Evolutionary conservation across 2,329 filamentous ascomycete genomes (phyloP).

Genomic region (Colletotrichum sp.): DNA sequence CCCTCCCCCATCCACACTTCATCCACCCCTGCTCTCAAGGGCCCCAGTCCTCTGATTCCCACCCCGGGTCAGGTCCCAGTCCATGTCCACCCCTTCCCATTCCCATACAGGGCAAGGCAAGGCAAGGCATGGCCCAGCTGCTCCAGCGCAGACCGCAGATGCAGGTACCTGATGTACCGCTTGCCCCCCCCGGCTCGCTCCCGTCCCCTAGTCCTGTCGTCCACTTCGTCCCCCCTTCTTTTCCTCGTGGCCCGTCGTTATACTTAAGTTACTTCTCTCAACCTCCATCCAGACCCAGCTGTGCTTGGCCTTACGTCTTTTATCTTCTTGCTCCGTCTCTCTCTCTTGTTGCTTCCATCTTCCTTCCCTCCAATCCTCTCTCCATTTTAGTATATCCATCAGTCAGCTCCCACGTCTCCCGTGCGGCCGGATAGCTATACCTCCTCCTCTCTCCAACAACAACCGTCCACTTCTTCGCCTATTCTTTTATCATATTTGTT

Average conservation of each 20-base stretch:
- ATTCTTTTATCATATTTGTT: conserved; percentile 17
- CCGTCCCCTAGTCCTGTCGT: conserved; percentile 1
- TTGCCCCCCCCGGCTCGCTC: background rate
- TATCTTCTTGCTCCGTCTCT: conserved; percentile 19
- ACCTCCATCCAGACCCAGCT: conserved; percentile 7
- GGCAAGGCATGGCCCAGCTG: background rate
- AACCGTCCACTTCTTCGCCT: conserved; percentile 12
- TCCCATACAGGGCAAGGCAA: background rate
- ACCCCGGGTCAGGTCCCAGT: background rate
- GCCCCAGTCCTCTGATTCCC: background rate
- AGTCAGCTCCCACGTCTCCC: background rate
- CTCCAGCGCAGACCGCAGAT: background rate
- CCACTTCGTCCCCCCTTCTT: background rate
- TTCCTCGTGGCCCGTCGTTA: conserved; percentile 14
- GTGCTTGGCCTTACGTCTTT: conserved; percentile 18
- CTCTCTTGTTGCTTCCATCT: background rate
- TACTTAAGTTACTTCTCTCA: conserved; percentile 20
- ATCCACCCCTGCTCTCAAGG: background rate
- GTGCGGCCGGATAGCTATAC: conserved; percentile 14
- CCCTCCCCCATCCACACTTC: background rate
- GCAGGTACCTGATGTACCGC: background rate
- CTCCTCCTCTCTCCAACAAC: background rate
- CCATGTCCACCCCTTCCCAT: background rate
- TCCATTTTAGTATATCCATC: conserved; percentile 6
- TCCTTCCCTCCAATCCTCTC: background rate